phyloP scores from a whole-genome alignment of 1,139 yeast genomes.

The Suzukiozyma palmioleophila region DNA sequence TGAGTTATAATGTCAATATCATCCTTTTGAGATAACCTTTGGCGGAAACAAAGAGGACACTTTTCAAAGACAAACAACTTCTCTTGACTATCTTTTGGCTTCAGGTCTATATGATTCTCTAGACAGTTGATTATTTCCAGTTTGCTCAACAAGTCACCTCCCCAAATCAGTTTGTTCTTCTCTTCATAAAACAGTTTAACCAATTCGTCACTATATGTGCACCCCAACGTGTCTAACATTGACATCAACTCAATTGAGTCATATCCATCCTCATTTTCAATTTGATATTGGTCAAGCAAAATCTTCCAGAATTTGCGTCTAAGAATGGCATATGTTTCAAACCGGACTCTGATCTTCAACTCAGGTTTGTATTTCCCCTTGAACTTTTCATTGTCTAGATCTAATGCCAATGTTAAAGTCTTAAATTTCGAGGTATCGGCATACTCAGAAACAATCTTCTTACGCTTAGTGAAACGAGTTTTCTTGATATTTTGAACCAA shows the following conservation, averaged over 20 bases:
- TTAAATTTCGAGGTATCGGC: constrained; percentile 41
- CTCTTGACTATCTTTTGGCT: constrained; percentile 16
- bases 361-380: constrained; percentile 47
- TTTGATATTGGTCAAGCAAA: constrained; percentile 49
- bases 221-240: constrained; percentile 60
- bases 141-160: constrained; percentile 51
- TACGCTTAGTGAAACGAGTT: constrained; percentile 25
- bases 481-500: constrained; percentile 22
- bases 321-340: constrained; percentile 62
- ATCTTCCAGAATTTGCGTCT: constrained; percentile 70
- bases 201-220: constrained; percentile 47
- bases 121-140: constrained; percentile 60
- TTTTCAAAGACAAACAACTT: constrained; percentile 54
- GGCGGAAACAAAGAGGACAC: constrained; percentile 76
- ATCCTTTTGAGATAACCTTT: constrained; percentile 50
- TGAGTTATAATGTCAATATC: constrained; percentile 77
- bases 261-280: constrained; percentile 31
- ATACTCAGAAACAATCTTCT: constrained; percentile 22
- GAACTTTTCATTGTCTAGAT: constrained; percentile 29
- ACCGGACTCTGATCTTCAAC: constrained; percentile 58
- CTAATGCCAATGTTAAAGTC: constrained; percentile 37
- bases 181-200: constrained; percentile 42
- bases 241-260: constrained; percentile 55
- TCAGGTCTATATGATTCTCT: constrained; percentile 25
- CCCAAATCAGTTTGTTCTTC: constrained; percentile 43